Evolutionary conservation across 164 flowering plant genomes (phyloP).

Genomic region (Vitis riparia): DNA sequence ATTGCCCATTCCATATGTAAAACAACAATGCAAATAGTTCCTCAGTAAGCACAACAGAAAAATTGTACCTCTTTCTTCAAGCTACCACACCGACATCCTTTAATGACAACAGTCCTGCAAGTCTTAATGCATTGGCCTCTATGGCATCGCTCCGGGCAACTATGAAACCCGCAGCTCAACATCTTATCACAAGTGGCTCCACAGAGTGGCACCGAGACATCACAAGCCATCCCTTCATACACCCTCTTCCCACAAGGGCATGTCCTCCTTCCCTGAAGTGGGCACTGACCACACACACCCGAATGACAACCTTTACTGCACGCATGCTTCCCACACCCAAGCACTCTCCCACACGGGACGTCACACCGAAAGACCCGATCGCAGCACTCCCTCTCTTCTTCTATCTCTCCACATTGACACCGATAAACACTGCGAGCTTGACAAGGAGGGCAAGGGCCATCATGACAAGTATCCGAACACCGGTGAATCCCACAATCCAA

Average conservation of each 20-base stretch:
- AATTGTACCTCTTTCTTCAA: conserved; percentile 77
- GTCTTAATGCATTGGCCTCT: conserved; percentile 75
- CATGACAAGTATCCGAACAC: conserved; percentile 71
- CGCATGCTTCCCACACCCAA: conserved; percentile 72
- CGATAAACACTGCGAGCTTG: conserved; percentile 37
- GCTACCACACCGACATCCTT: conserved; percentile 84
- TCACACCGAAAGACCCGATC: conserved; percentile 65
- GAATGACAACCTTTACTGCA: conserved; percentile 81
- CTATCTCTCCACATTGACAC: conserved; percentile 67
- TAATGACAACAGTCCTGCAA: conserved; percentile 69
- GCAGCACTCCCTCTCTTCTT: conserved; percentile 70
- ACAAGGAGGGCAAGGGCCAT: conserved; percentile 78
- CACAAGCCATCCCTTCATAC: conserved; percentile 78
- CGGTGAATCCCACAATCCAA: conserved; percentile 63
- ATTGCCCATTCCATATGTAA: not conserved
- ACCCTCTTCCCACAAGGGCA: conserved; percentile 88
- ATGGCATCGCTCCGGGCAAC: conserved; percentile 93
- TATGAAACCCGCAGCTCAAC: conserved; percentile 69
- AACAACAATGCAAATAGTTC: not conserved
- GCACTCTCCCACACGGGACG: conserved; percentile 45
- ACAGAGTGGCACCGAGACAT: conserved; percentile 64
- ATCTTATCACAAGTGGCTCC: conserved; percentile 80
- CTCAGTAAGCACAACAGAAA: not conserved
- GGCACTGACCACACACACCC: conserved; percentile 76
- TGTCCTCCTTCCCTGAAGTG: conserved; percentile 67